Percentiles rank a stretch among this genome's conserved stretches.
Evolutionary conservation across 2,329 filamentous ascomycete genomes (phyloP).

Genomic region (Calonectria fujianensis): DNA sequence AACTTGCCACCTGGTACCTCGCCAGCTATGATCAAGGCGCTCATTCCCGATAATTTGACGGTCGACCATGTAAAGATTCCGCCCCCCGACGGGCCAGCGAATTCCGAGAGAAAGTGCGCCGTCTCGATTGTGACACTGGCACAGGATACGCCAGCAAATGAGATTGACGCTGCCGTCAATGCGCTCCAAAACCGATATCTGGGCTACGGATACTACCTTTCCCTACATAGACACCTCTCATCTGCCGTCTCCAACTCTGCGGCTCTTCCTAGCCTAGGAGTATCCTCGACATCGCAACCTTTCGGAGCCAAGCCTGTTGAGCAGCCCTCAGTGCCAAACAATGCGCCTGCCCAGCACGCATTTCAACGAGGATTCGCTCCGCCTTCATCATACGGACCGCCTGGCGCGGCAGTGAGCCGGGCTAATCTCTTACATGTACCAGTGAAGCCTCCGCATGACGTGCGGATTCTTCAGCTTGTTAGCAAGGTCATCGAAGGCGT

Average conservation of each 20-base stretch:
- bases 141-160: slow-evolving; percentile 86
- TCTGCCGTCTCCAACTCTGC: slow-evolving; percentile 76
- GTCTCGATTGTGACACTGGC: slow-evolving; percentile 88
- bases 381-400: slow-evolving; percentile 78
- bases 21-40: slow-evolving; percentile 74
- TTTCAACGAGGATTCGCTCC: slow-evolving; percentile 82
- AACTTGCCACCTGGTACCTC: slow-evolving; percentile 78
- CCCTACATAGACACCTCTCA: slow-evolving; percentile 87
- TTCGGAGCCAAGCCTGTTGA: slow-evolving; percentile 85
- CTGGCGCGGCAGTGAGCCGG: slow-evolving; percentile 65
- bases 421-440: slow-evolving; percentile 78
- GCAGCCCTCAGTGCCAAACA: slow-evolving; percentile 59
- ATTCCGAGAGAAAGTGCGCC: slow-evolving; percentile 80
- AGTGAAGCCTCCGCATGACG: slow-evolving; percentile 84
- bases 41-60: slow-evolving; percentile 75
- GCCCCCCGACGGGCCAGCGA: slow-evolving; percentile 69
- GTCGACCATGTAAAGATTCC: slow-evolving; percentile 86
- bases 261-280: slow-evolving; percentile 56
- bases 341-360: slow-evolving; percentile 66
- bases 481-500: slow-evolving; percentile 91
- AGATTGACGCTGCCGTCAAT: slow-evolving; percentile 88
- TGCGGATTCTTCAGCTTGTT: slow-evolving; percentile 87
- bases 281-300: slow-evolving; percentile 75
- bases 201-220: slow-evolving; percentile 88
- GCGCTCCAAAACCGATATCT: slow-evolving; percentile 88